phyloP scores from a whole-genome alignment of 306 rosid species.

The Fragaria vesca region DNA sequence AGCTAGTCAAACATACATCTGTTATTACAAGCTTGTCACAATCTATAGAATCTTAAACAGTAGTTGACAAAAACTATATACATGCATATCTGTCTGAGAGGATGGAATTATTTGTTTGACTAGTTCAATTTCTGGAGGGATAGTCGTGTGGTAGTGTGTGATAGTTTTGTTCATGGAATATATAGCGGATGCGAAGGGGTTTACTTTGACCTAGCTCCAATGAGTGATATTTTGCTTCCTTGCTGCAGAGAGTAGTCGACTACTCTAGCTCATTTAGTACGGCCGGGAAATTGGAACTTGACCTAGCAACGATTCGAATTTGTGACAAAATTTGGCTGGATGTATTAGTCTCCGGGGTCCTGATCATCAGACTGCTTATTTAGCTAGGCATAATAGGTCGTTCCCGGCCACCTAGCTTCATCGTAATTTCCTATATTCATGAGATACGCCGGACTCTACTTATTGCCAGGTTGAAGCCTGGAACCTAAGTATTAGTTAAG shows the following conservation, averaged over 20 bases:
- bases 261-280: neutral
- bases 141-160: neutral
- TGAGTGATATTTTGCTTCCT: neutral
- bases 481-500: neutral
- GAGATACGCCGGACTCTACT: too few species aligned
- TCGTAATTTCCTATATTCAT: too few species aligned
- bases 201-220: constrained; percentile 9
- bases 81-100: neutral
- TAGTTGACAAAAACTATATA: neutral
- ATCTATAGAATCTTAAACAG: neutral
- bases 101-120: neutral
- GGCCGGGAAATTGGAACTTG: neutral
- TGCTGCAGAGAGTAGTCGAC: neutral
- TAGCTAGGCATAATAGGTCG: too few species aligned
- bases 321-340: too few species aligned
- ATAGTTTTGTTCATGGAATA: neutral
- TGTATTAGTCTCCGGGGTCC: too few species aligned
- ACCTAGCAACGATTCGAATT: neutral
- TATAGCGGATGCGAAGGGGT: constrained; percentile 1
- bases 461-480: too few species aligned
- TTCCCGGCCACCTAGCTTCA: too few species aligned
- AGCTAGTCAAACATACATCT: neutral
- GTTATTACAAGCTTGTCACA: neutral
- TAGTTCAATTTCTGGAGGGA: neutral
- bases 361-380: too few species aligned